Base-by-base conservation (phyloP, 2,329 filamentous ascomycete genomes). In the Verticillium zaregamsianum region DNA sequence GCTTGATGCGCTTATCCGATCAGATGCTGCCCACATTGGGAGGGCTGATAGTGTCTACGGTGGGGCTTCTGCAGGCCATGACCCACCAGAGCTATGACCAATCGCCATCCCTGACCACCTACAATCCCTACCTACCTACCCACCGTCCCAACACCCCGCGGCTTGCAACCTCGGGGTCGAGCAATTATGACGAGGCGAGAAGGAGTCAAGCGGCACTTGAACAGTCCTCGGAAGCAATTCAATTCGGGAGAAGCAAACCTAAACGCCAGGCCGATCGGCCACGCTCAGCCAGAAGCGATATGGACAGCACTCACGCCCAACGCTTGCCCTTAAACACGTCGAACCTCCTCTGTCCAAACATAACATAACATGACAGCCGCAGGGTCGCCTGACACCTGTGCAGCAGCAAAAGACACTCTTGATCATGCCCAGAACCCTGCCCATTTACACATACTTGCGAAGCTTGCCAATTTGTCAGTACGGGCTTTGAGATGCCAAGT, bases 401-500 rank as follows among this genome's bases (percentile, higher is more conserved):
- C 45, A 52, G 45, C 45, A 52, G 45, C 5, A 23, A 49, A 23
- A 52, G 20, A 14, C 9, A 52, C 28, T 12, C 20, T 7, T 20
- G 11, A 23, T 31, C 37, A 45, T 23, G 20, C 55, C 23, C 12
- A 37, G 40, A 32, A 37, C 17, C n/a, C 31, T 28, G 15, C 39
- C 23, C 23, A 11, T 23, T 57, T 49, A 66, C n/a, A 59, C 57
- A 32, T 64, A 63, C 23, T 63, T 63, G 11, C 60, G 59, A 57
- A 63, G 61, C 61, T 66, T 32, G 31, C 14, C 28, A 59, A 7
- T 23, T 5, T 33, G 49, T 64, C 55, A 65, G 60, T 32, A 39
- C 17, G 20, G 20, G 9, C 15, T 37, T 20, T 23, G 9, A 45
- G 9, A 3, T n/a, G 17, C 7, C 14, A 7, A 15, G 57, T 64